Conservation (phyloP, 106 monocot genomes). For the Dendrobium chrysotoxum region DNA sequence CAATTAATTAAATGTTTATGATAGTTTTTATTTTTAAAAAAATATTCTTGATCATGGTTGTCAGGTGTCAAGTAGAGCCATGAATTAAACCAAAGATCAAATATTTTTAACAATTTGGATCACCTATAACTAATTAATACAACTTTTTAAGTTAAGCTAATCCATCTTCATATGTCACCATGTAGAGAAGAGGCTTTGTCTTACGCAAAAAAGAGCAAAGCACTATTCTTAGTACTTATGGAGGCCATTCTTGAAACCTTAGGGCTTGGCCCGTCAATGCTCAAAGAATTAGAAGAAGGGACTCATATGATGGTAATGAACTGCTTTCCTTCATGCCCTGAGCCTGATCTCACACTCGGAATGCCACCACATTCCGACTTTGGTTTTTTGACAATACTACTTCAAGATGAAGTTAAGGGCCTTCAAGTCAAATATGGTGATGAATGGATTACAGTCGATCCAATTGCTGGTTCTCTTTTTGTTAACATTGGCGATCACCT, state of each 20-base stretch:
- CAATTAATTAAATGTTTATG: too few species aligned
- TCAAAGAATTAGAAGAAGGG: conserved; percentile 46
- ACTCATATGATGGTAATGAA: conserved; percentile 70
- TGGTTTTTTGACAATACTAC: conserved; percentile 73
- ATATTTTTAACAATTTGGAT: too few species aligned
- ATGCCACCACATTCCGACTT: conserved; percentile 97
- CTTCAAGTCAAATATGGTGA: conserved; percentile 54
- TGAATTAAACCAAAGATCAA: too few species aligned
- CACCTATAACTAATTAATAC: too few species aligned
- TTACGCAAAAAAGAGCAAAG: conserved; percentile 35
- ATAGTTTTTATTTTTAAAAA: too few species aligned
- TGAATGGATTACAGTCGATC: conserved; percentile 65
- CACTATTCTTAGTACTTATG: conserved; percentile 46
- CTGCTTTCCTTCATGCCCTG: conserved; percentile 66
- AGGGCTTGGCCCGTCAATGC: conserved; percentile 12
- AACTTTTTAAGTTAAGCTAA: too few species aligned
- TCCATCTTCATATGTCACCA: background rate
- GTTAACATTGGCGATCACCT: conserved; percentile 88
- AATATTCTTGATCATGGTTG: too few species aligned
- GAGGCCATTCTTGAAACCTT: conserved; percentile 52
- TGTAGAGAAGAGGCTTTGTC: conserved; percentile 36
- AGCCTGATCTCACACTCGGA: conserved; percentile 71
- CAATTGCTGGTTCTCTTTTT: conserved; percentile 37
- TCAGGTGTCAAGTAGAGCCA: too few species aligned
- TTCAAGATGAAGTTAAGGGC: conserved; percentile 63